Evolutionary conservation across 2,329 filamentous ascomycete species (phyloP).

Genomic region (Sporothrix schenckii): DNA sequence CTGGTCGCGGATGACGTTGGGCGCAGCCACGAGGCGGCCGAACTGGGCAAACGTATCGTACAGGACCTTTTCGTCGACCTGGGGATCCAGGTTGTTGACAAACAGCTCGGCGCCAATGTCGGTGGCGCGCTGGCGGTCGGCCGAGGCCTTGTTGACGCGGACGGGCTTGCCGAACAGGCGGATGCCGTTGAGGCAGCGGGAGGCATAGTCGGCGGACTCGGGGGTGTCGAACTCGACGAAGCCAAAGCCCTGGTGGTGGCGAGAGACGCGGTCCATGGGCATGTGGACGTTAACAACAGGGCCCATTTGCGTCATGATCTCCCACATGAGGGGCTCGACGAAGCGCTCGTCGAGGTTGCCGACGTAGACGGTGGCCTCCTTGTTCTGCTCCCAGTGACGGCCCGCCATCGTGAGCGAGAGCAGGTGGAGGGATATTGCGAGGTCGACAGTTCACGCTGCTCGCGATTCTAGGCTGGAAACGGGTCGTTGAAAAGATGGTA

Average conservation of each 20-base stretch:
- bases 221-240: constrained; percentile 98
- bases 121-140: constrained; percentile 90
- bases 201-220: constrained; percentile 94
- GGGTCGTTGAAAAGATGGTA: neutral
- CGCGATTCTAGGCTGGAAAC: neutral
- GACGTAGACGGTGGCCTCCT: constrained; percentile 96
- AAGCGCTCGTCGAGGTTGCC: constrained; percentile 98
- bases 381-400: constrained; percentile 82
- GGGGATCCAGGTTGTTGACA: constrained; percentile 89
- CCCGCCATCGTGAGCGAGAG: constrained; percentile 38
- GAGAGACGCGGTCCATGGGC: constrained; percentile 95
- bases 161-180: constrained; percentile 92
- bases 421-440: neutral
- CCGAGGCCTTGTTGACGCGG: constrained; percentile 88
- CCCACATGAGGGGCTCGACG: constrained; percentile 87
- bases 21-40: constrained; percentile 78
- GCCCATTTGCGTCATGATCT: constrained; percentile 96
- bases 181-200: constrained; percentile 94
- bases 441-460: neutral
- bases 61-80: constrained; percentile 93
- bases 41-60: constrained; percentile 95
- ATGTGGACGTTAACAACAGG: constrained; percentile 98
- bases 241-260: constrained; percentile 95
- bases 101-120: constrained; percentile 97
- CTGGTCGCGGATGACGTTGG: constrained; percentile 92